Conservation (phyloP, 1,284 basidiomycete genomes). For the Farysia itapuensis region DNA sequence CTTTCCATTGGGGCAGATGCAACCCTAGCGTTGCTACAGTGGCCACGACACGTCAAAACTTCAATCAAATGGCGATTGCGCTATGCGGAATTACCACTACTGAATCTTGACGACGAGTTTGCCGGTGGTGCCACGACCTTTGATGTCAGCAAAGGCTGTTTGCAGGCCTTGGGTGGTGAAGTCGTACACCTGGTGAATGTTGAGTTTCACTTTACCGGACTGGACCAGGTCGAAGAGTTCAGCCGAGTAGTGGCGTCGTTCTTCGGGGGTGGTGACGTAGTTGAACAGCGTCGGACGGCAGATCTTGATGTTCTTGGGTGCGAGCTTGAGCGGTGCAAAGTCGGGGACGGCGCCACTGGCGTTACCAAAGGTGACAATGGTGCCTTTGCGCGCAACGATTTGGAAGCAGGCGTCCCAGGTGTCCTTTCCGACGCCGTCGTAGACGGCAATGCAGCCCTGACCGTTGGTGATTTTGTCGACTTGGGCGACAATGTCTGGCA, state of each 20-base stretch:
- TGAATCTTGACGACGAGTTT: slow-evolving; percentile 48
- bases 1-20: too few species aligned
- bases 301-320: slow-evolving; percentile 76
- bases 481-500: slow-evolving; percentile 8
- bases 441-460: slow-evolving; percentile 77
- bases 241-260: slow-evolving; percentile 69
- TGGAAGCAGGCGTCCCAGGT: slow-evolving; percentile 70
- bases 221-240: slow-evolving; percentile 71
- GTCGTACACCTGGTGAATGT: slow-evolving; percentile 71
- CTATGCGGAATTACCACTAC: too few species aligned
- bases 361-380: slow-evolving; percentile 84
- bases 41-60: too few species aligned
- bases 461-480: slow-evolving; percentile 73
- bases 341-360: slow-evolving; percentile 73
- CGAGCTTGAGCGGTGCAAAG: slow-evolving; percentile 73
- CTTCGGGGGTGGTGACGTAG: slow-evolving; percentile 69
- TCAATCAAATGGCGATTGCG: too few species aligned
- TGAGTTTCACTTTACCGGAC: slow-evolving; percentile 70
- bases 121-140: slow-evolving; percentile 47
- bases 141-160: slow-evolving; percentile 78
- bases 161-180: slow-evolving; percentile 79
- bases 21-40: too few species aligned
- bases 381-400: slow-evolving; percentile 64
- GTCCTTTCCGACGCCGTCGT: slow-evolving; percentile 82
- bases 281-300: slow-evolving; percentile 59